phyloP scores from a whole-genome alignment of 2,329 filamentous ascomycete genomes.

The Pleoardoris graminearum region DNA sequence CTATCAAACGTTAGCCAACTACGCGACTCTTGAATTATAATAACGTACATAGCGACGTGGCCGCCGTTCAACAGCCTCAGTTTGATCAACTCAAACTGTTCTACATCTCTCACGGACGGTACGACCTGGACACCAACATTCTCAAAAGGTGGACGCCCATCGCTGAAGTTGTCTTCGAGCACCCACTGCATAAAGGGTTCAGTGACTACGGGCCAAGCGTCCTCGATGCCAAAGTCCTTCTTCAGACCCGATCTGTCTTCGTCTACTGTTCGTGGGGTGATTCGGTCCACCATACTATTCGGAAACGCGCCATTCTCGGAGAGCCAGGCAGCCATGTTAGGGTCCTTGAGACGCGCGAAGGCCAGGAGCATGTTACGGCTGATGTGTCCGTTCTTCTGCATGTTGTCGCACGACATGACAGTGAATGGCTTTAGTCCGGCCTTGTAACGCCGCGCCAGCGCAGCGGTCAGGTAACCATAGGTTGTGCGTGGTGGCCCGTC shows the following conservation, averaged over 20 bases:
- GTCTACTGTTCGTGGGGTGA: slow-evolving; percentile 31
- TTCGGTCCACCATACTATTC: slow-evolving; percentile 39
- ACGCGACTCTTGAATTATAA: not conserved
- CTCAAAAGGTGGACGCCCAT: slow-evolving; percentile 33
- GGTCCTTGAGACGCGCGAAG: slow-evolving; percentile 28
- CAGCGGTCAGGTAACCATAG: slow-evolving; percentile 32
- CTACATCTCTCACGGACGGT: slow-evolving; percentile 29
- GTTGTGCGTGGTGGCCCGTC: slow-evolving; percentile 28
- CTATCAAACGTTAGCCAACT: not conserved
- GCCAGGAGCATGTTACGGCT: slow-evolving; percentile 32
- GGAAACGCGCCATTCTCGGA: slow-evolving; percentile 34
- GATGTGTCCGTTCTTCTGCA: slow-evolving; percentile 36
- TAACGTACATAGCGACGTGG: slow-evolving; percentile 27
- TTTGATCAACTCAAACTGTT: slow-evolving; percentile 35
- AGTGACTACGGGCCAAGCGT: slow-evolving; percentile 34
- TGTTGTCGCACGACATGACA: slow-evolving; percentile 37
- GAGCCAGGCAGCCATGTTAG: slow-evolving; percentile 31
- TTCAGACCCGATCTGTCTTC: slow-evolving; percentile 26
- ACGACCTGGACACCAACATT: slow-evolving; percentile 37
- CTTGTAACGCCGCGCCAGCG: slow-evolving; percentile 29
- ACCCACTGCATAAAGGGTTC: slow-evolving; percentile 37
- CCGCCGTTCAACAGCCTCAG: slow-evolving; percentile 34
- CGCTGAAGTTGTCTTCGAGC: slow-evolving; percentile 35
- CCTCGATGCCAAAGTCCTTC: slow-evolving; percentile 29
- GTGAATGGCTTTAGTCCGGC: slow-evolving; percentile 34